Evolutionary conservation across 129 eudicot species (phyloP), one percentile per base, ranked within the genome.

Genomic region (Tagetes patula): DNA sequence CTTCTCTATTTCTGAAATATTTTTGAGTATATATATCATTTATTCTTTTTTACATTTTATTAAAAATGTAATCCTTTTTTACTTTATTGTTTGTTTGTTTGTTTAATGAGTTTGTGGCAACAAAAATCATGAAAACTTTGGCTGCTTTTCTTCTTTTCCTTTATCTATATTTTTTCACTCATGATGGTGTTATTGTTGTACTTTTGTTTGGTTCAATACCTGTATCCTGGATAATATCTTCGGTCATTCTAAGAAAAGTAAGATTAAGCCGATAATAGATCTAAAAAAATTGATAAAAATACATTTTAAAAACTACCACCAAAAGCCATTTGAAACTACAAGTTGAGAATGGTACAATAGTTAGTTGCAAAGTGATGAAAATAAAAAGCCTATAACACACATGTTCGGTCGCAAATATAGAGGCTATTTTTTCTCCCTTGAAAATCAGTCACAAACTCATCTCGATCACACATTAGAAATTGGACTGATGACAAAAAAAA

Each of bases 151-250:
- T 9, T 59, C 65, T 59, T 59, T 59, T 59, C 8, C n/a, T 10
- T 59, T 59, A 3, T 32, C 2, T 6, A 58, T 58, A 20, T 55
- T 31, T 58, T 32, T 58, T 33, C 10, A 2, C 41, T 33, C 4
- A 3, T 59, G 14, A 10, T 59, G 8, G 5, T 59, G 65, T 33
- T 59, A 8, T 59, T 33, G 41, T 14, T 32, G 33, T 59, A 10
- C 65, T 59, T 59, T 59, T 59, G 39, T 32, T 59, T 8, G 65
- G 65, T 8, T 30, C 11, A 56, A 56, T 30, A 30, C 59, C 59
- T 55, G 36, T 6, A 55, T 55, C 31, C 39, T 32, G 8, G 39
- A 58, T 58, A 58, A 32, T 34, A 33, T 12, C 65, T 32, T 10
- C 3, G 4, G 5, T 8, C 33, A 3, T 11, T 34, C 39, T 33